phyloP scores from a whole-genome alignment of 169 alveolate species.

The Plasmodium knowlesi region DNA sequence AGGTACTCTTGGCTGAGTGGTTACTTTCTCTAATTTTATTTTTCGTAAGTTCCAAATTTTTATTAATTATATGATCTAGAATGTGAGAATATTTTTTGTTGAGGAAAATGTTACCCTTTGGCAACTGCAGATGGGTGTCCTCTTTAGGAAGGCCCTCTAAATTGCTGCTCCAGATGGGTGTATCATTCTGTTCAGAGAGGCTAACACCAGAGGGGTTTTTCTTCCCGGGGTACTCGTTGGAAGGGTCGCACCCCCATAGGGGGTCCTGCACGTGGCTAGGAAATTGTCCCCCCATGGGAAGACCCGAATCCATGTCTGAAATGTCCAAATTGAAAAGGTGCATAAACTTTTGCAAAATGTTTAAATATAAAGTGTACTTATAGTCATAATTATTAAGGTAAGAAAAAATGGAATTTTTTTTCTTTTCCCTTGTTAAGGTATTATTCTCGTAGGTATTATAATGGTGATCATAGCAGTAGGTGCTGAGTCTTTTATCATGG shows the following conservation, averaged over 20 bases:
- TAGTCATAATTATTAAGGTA: constrained; percentile 40
- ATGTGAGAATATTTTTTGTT: constrained; percentile 41
- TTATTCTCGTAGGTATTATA: background rate
- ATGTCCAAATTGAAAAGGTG: constrained; percentile 39
- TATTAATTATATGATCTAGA: constrained; percentile 44
- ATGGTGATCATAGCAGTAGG: background rate
- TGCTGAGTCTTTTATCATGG: background rate
- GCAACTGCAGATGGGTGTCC: background rate
- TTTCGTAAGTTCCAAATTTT: constrained; percentile 48
- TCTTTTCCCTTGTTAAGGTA: constrained; percentile 19
- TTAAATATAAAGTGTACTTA: constrained; percentile 27
- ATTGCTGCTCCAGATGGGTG: background rate
- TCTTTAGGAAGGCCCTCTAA: background rate
- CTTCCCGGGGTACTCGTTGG: no score
- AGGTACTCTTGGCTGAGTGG: background rate
- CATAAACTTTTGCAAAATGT: constrained; percentile 40
- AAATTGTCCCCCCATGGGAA: background rate
- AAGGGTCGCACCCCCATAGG: no score
- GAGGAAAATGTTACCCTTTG: background rate
- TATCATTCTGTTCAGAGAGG: background rate
- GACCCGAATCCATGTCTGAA: constrained; percentile 15
- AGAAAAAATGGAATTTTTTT: constrained; percentile 62
- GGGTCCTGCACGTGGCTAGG: background rate
- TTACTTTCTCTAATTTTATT: constrained; percentile 3
- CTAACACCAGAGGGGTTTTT: background rate